Conservation (phyloP, 768 basidiomycete species). For the Rhizopogon vulgaris region DNA sequence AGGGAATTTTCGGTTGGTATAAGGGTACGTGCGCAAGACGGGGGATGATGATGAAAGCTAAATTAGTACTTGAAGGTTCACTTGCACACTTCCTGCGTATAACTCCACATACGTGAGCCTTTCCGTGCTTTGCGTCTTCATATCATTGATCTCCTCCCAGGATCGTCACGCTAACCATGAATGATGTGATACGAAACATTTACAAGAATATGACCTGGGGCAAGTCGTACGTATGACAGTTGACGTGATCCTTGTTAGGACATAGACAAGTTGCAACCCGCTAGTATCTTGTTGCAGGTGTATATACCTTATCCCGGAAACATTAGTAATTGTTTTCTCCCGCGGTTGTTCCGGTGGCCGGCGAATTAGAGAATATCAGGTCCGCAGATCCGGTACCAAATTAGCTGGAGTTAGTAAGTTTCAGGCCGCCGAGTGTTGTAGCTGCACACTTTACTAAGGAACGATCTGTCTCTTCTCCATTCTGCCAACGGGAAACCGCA, state of each 20-base stretch:
- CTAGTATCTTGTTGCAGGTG: neutral
- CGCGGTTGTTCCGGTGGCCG: neutral
- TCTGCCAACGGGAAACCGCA: no score
- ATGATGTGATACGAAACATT: conserved; percentile 68
- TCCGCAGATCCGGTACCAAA: neutral
- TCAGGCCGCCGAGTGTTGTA: no score
- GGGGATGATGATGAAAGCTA: neutral
- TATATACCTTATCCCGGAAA: neutral
- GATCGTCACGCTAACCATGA: conserved; percentile 86
- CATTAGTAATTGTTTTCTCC: neutral
- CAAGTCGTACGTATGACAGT: neutral
- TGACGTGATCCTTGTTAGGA: neutral
- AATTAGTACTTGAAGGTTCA: conserved; percentile 48
- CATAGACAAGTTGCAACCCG: neutral
- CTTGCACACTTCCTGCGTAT: conserved; percentile 92
- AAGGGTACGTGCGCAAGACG: conserved; percentile 53
- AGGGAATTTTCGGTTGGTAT: conserved; percentile 93
- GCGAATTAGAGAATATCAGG: no score
- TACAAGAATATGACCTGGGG: conserved; percentile 41
- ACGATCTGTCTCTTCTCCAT: no score
- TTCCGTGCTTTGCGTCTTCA: neutral
- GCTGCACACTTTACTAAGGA: no score
- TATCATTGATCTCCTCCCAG: conserved; percentile 30
- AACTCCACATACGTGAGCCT: conserved; percentile 80
- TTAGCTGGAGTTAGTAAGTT: neutral